Evolutionary conservation across 352 stramenopile genomes (phyloP), one percentile per base, ranked within the genome.

Genomic region (Phytophthora tentaculata): DNA sequence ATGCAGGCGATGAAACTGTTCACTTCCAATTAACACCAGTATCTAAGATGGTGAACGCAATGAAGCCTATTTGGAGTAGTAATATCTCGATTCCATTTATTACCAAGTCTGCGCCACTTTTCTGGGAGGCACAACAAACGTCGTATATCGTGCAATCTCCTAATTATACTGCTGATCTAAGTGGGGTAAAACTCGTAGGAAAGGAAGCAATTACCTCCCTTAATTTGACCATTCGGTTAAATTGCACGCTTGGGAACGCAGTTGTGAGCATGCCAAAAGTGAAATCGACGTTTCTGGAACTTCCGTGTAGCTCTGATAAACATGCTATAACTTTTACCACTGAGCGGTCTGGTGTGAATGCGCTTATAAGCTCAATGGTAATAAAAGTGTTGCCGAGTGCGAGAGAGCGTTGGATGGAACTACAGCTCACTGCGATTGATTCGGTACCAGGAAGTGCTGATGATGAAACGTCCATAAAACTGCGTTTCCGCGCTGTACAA

Each of bases 31-130:
- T 72, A n/a, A 26, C 51, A 29, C 57, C 32, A 52, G 26, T 23
- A n/a, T 12, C 4, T 10, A 14, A 17, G 2, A 29, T 16, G 7
- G 12, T 19, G 4, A 13, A 12, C 26, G 17, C 12, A 48, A 28
- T 13, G 20, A n/a, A 54, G 6, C 14, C 32, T 54, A 16, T 22
- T 41, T 67, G 44, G 58, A 60, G 41, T 19, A 48, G 39, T 13
- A 49, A 62, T 37, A 52, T 71, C 9, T 71, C 41, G 0, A 52
- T 71, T 43, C 56, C 56, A 17, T 62, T 53, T 56, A 57, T 32
- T 14, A 22, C 61, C 24, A 20, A 67, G 13, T 26, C 43, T 35
- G 37, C 23, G 22, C 2, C 39, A 28, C 53, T 49, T 48, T 12
- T 26, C 2, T 64, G 55, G 54, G 14, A 51, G 5, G 32, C 29